phyloP scores from a whole-genome alignment of 23 red algal species.

The Gracilaria domingensis region DNA sequence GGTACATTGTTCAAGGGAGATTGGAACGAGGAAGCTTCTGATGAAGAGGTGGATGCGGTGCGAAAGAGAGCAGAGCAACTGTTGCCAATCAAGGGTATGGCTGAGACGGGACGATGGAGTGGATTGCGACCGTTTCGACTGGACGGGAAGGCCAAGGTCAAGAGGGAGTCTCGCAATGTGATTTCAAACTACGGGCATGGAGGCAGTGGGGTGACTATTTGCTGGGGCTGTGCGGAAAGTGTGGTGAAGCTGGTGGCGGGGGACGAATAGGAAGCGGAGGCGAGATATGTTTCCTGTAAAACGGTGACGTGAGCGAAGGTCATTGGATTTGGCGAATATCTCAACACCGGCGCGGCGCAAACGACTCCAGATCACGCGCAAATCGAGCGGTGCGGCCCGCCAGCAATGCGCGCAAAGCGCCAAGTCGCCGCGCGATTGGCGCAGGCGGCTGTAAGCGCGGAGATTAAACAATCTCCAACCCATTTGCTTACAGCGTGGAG shows the following conservation, averaged over 20 bases:
- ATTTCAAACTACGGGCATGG: conserved; percentile 93
- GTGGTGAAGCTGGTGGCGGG: conserved; percentile 65
- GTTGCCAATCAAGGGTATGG: conserved; percentile 44
- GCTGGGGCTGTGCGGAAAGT: conserved; percentile 85
- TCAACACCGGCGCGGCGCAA: background rate
- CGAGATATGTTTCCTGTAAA: too few relatives aligned
- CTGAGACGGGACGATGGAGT: conserved; percentile 62
- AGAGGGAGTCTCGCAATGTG: conserved; percentile 16
- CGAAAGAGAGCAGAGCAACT: conserved; percentile 41
- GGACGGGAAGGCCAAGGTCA: conserved; percentile 48
- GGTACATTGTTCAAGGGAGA: conserved; percentile 77
- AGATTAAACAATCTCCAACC: conserved; percentile 23
- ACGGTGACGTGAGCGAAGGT: too few relatives aligned
- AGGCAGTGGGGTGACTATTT: conserved; percentile 87
- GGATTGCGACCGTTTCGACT: conserved; percentile 78
- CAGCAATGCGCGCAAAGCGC: background rate
- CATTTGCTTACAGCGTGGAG: background rate
- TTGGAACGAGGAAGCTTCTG: conserved; percentile 62
- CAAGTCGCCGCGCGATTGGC: background rate
- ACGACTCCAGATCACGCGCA: background rate
- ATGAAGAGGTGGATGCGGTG: conserved; percentile 60
- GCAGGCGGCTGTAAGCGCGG: background rate
- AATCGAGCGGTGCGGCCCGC: background rate
- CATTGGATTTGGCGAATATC: too few relatives aligned
- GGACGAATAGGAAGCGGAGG: background rate